Base-by-base conservation (phyloP, 305 asterid species). In the Fraxinus baroniana region DNA sequence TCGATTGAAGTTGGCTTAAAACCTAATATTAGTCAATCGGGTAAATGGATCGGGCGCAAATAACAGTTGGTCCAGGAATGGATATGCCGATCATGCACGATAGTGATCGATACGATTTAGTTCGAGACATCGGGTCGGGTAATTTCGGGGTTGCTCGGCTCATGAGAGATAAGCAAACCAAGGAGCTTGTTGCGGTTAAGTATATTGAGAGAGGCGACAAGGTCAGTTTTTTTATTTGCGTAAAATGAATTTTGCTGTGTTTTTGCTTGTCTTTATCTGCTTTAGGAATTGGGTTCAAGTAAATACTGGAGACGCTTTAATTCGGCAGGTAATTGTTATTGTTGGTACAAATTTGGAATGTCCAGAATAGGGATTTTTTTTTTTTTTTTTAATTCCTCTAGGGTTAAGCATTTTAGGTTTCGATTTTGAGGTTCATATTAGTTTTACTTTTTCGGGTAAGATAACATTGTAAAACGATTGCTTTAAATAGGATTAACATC, bases 81-180 rank as follows among this genome's bases (percentile, higher is more conserved):
- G 93, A 89, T 78, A 84, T 89, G 90, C 93, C 93, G 90, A 90
- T 90, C 88, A 90, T 94, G 97, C 98, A 94, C 91, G 97, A 94
- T 74, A 93, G 95, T 76, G 97, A 93, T 87, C 91, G 98, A 26
- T 94, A 93, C 86, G 98, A 94, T 86, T 83, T 94, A 36, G 95
- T 94, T 6, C 90, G 86, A 32, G 97, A 94, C 81, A 92, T 93
- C 86, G 98, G 98, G 78, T 86, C 97, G 74, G 98, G 98, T 79
- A 94, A 94, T 75, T 94, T 93, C 84, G 97, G 97, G 0, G 93
- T 94, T 8, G 97, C 98, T 37, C 91, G 97, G 55, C 90, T 93
- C 83, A 89, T 93, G 97, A 93, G 89, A 76, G 97, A 94, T 81
- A 94, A 92, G 89, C 97, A 89, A 86, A 93, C 97, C 0, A 94